These are phyloP conservation scores for Lenwebbia sp. DNA, from an alignment of 345 rosid genomes.

Conservation along the genomic window DNA sequence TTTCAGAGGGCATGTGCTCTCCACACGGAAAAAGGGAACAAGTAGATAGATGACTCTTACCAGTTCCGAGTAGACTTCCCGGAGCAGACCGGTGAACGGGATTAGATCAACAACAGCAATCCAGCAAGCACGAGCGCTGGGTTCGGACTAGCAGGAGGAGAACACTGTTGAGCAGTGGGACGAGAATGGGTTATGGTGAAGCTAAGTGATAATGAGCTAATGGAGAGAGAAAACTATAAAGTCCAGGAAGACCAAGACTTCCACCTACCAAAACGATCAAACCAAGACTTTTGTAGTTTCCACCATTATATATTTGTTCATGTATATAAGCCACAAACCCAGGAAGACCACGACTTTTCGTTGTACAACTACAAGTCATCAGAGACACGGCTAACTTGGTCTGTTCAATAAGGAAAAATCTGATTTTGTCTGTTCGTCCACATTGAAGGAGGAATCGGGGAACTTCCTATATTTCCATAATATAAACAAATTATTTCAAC, in stretches of 20 bases:
- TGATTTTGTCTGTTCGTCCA: not conserved
- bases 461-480: not conserved
- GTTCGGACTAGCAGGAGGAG: too few relatives aligned
- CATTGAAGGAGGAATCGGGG: not conserved
- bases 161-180: too few relatives aligned
- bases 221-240: not conserved
- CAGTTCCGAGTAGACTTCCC: too few relatives aligned
- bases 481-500: not conserved
- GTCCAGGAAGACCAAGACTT: not conserved
- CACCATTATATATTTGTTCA: not conserved
- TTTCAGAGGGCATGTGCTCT: not conserved
- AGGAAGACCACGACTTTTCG: not conserved
- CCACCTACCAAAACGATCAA: not conserved
- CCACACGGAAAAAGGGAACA: not conserved
- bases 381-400: too few relatives aligned
- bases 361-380: not conserved
- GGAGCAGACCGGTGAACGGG: too few relatives aligned
- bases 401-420: too few relatives aligned
- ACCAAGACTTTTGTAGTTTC: not conserved
- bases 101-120: too few relatives aligned
- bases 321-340: not conserved
- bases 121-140: too few relatives aligned
- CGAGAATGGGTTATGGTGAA: not conserved
- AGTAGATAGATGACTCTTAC: too few relatives aligned
- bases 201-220: not conserved